These are phyloP conservation scores for Zelopaecilomyces penicillatus DNA, from an alignment of 2,329 filamentous ascomycete species.

Conservation along the genomic window DNA sequence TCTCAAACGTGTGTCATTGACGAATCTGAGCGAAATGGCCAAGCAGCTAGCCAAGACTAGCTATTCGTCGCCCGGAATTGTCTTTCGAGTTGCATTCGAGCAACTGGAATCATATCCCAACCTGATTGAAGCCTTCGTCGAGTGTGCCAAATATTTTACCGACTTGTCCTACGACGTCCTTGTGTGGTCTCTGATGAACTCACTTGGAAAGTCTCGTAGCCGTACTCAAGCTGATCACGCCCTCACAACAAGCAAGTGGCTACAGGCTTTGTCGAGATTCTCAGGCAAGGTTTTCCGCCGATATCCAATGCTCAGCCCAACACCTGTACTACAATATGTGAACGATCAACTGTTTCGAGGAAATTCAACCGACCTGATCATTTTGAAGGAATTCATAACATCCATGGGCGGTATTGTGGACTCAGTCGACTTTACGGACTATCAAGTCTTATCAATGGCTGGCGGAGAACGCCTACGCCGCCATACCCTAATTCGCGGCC, in stretches of 20 bases:
- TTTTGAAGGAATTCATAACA: constrained; percentile 80
- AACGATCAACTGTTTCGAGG: constrained; percentile 72
- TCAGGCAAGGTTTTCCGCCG: constrained; percentile 83
- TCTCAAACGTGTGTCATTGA: constrained; percentile 82
- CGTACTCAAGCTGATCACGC: constrained; percentile 55
- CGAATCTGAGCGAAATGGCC: constrained; percentile 79
- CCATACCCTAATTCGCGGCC: constrained; percentile 70
- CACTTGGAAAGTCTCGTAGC: constrained; percentile 54
- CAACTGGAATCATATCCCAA: constrained; percentile 95
- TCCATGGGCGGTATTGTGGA: constrained; percentile 92
- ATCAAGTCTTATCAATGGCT: constrained; percentile 79
- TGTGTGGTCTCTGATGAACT: constrained; percentile 83
- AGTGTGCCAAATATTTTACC: constrained; percentile 91
- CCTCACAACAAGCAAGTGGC: constrained; percentile 79
- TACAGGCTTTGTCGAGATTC: constrained; percentile 83
- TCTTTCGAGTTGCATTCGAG: constrained; percentile 80
- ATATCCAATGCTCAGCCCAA: constrained; percentile 74
- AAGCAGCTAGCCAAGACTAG: constrained; percentile 87
- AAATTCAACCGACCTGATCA: constrained; percentile 83
- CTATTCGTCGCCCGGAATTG: constrained; percentile 79
- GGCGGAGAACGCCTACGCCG: constrained; percentile 72
- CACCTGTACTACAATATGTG: constrained; percentile 83
- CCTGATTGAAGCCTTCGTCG: constrained; percentile 87
- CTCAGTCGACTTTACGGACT: constrained; percentile 78
- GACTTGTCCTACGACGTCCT: constrained; percentile 87